Conservation (phyloP, 208 protist species). For the Acanthamoeba healyi region DNA sequence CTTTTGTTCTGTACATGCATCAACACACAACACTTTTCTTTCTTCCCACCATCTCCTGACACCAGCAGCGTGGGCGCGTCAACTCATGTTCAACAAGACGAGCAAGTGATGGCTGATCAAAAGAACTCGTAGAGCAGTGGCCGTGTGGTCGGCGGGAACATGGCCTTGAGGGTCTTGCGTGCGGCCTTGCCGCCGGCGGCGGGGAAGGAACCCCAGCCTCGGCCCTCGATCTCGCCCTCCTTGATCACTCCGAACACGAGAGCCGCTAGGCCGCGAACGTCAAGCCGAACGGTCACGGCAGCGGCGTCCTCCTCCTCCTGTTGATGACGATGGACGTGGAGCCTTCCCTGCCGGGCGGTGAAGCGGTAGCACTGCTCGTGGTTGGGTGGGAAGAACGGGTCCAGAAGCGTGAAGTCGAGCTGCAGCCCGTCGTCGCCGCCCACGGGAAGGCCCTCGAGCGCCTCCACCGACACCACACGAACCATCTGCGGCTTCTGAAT, state of each 20-base stretch:
- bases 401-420: constrained; percentile 48
- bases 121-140: background rate
- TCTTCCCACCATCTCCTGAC: too few species aligned
- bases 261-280: background rate
- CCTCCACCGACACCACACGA: background rate
- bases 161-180: background rate
- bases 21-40: too few species aligned
- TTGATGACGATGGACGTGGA: background rate
- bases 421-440: background rate
- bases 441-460: background rate
- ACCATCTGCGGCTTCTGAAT: constrained; percentile 52
- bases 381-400: constrained; percentile 11
- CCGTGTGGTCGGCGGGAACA: constrained; percentile 15
- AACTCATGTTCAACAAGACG: too few species aligned
- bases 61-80: too few species aligned
- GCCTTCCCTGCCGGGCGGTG: background rate
- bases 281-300: background rate
- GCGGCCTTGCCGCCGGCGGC: background rate
- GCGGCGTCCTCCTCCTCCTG: background rate
- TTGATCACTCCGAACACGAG: background rate
- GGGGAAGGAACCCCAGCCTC: constrained; percentile 40
- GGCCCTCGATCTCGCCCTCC: constrained; percentile 19
- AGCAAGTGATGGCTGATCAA: too few species aligned
- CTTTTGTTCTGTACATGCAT: too few species aligned
- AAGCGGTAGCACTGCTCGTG: constrained; percentile 1